Evolutionary conservation across 805 yeast species (phyloP).

Genomic region (Cyberlindnera nakhonratchasimensis): DNA sequence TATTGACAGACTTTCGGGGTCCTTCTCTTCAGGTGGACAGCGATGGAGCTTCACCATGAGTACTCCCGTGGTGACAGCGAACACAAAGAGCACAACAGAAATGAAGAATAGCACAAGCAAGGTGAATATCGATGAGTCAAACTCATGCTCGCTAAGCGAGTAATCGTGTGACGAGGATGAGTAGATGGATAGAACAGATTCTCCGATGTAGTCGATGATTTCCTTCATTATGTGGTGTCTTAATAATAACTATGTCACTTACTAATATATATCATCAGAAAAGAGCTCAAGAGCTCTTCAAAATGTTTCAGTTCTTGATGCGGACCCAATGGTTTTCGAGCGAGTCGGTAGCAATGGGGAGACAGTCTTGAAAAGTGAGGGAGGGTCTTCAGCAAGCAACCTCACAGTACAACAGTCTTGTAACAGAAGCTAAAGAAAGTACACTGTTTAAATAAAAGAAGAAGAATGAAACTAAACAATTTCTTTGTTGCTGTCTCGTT

Average conservation of each 20-base stretch:
- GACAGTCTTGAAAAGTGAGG: no score
- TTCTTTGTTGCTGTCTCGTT: not conserved
- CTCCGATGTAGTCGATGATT: slow-evolving; percentile 8
- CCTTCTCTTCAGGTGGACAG: slow-evolving; percentile 14
- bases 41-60: slow-evolving; percentile 19
- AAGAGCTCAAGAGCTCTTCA: no score
- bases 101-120: slow-evolving; percentile 18
- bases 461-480: no score
- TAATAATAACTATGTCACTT: no score
- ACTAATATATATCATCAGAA: no score
- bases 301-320: no score
- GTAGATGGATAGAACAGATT: slow-evolving; percentile 14
- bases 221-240: slow-evolving; percentile 1
- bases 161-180: slow-evolving; percentile 17
- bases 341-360: no score
- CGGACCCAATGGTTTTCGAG: no score
- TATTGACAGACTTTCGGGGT: not conserved
- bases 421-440: no score
- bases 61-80: slow-evolving; percentile 12
- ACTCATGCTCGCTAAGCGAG: slow-evolving; percentile 16
- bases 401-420: no score
- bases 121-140: slow-evolving; percentile 14
- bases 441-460: no score
- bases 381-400: no score
- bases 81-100: slow-evolving; percentile 14